These are phyloP conservation scores for Chloranthus sessilifolius DNA, from an alignment of 164 flowering plant genomes.

Conservation along the genomic window DNA sequence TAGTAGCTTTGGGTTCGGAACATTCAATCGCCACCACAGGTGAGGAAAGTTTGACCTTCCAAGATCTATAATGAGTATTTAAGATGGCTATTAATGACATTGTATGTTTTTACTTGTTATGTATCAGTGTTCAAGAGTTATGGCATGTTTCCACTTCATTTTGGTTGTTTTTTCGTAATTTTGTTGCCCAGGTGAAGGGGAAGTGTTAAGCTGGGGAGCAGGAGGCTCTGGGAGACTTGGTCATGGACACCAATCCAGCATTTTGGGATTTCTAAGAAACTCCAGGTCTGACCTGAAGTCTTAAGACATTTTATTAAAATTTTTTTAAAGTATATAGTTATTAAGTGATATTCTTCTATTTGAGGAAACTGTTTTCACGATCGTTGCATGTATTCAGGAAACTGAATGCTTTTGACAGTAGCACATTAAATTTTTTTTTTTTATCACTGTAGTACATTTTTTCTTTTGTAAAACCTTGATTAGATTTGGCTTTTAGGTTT, in stretches of 20 bases:
- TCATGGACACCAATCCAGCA: slow-evolving; percentile 68
- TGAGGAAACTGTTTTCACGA: too few species aligned
- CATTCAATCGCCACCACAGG: slow-evolving; percentile 93
- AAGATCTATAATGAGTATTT: neutral
- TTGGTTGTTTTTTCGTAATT: neutral
- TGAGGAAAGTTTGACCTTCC: slow-evolving; percentile 16
- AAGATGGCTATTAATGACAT: too few species aligned
- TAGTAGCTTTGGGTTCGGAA: slow-evolving; percentile 73
- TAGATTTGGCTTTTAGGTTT: too few species aligned
- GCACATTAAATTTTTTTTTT: too few species aligned
- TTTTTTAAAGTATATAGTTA: too few species aligned
- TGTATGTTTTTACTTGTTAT: neutral
- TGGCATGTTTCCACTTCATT: neutral
- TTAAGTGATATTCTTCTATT: too few species aligned
- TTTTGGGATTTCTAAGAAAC: slow-evolving; percentile 56
- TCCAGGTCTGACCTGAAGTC: slow-evolving; percentile 47
- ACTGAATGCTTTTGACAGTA: too few species aligned
- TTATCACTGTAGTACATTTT: too few species aligned
- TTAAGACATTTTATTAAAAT: too few species aligned
- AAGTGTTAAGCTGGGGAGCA: slow-evolving; percentile 84
- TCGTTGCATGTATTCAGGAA: too few species aligned
- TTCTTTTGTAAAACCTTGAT: too few species aligned
- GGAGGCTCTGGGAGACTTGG: slow-evolving; percentile 94
- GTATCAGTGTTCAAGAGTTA: too few species aligned
- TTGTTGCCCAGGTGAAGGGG: slow-evolving; percentile 55